A percentile compares a stretch with the other conserved stretches of the same genome.
Conservation (phyloP, 2,329 filamentous ascomycete genomes). For the Claviceps fusiformis region DNA sequence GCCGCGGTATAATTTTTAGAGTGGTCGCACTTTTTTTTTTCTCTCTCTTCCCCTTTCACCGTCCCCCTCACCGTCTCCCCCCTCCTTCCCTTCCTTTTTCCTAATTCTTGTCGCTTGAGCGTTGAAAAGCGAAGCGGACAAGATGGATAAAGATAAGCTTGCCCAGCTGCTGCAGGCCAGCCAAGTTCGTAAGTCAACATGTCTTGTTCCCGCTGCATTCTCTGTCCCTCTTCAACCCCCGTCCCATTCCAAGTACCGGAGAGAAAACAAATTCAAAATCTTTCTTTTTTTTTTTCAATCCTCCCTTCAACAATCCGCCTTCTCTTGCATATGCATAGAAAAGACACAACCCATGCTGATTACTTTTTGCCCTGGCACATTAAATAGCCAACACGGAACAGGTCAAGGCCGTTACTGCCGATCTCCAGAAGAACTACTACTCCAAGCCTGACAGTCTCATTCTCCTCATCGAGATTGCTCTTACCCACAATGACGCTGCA, state of each 20-base stretch:
- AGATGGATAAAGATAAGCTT: conserved; percentile 53
- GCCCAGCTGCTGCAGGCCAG: conserved; percentile 77
- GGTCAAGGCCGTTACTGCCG: conserved; percentile 79
- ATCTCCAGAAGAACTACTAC: conserved; percentile 90
- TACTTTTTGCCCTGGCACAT: conserved; percentile 12
- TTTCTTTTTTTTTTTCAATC: not conserved
- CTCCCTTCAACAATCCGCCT: not conserved
- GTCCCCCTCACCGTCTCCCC: not conserved
- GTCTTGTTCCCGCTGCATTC: conserved; percentile 2
- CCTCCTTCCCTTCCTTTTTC: conserved; percentile 2
- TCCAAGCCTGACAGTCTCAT: conserved; percentile 71
- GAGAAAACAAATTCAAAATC: not conserved
- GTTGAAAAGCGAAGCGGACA: conserved; percentile 5
- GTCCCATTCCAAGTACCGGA: not conserved
- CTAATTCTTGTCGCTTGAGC: conserved; percentile 6
- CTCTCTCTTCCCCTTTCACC: not conserved
- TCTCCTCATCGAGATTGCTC: conserved; percentile 76
- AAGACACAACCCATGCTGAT: conserved; percentile 18
- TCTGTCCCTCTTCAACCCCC: not conserved
- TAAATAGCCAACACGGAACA: conserved; percentile 68
- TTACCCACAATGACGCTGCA: conserved; percentile 57
- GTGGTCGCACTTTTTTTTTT: conserved; percentile 4
- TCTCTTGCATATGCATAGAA: not conserved
- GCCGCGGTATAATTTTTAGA: conserved; percentile 6
- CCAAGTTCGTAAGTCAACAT: conserved; percentile 58